Evolutionary conservation across 768 basidiomycete genomes (phyloP).

Genomic region (Pleurotus citrinopileatus): DNA sequence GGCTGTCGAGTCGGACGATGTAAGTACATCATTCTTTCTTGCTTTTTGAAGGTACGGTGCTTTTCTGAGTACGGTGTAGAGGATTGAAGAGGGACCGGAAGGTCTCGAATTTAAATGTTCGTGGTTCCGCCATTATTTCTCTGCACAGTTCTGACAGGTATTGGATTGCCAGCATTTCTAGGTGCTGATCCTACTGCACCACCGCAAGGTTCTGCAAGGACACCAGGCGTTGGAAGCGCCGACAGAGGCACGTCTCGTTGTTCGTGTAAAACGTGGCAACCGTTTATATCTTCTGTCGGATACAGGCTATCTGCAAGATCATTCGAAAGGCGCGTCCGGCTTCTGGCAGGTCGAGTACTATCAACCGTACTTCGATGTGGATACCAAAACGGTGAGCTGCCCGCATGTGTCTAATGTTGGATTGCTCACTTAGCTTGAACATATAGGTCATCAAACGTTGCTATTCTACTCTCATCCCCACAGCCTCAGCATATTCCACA

Average conservation of each 20-base stretch:
- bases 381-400: conserved; percentile 63
- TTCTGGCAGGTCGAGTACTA: conserved; percentile 88
- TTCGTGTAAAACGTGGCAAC: background rate
- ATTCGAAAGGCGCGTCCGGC: conserved; percentile 41
- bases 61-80: conserved; percentile 26
- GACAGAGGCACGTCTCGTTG: conserved; percentile 39
- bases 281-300: background rate
- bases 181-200: conserved; percentile 37
- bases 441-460: conserved; percentile 71
- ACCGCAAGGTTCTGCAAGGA: conserved; percentile 22
- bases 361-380: conserved; percentile 85
- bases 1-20: conserved; percentile 69
- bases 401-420: conserved; percentile 2
- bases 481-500: conserved; percentile 57
- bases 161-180: conserved; percentile 47
- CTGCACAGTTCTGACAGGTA: background rate
- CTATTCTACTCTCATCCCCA: conserved; percentile 76
- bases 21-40: conserved; percentile 26
- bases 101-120: conserved; percentile 73
- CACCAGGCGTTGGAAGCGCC: conserved; percentile 44
- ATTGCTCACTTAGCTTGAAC: background rate
- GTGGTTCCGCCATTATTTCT: conserved; percentile 14
- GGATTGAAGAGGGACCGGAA: conserved; percentile 64
- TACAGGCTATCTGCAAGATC: conserved; percentile 66
- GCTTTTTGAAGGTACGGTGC: background rate